Conservation (phyloP, 1,284 basidiomycete species). For the Chondrostereum purpureum region DNA sequence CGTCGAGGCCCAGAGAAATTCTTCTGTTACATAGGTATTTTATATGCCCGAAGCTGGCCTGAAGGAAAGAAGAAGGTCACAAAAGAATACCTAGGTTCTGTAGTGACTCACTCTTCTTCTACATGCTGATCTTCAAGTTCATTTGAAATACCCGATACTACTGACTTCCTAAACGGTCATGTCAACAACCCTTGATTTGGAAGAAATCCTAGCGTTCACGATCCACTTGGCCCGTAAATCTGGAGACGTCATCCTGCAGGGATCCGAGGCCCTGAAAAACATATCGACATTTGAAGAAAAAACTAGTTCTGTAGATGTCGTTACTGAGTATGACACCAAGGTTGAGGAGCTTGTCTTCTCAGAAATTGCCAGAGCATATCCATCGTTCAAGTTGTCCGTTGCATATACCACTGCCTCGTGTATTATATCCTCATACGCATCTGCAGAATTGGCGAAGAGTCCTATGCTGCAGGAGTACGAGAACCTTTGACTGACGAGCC, state of each 20-base stretch:
- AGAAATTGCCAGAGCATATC: slow-evolving; percentile 65
- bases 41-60: too few relatives aligned
- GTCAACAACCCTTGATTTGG: slow-evolving; percentile 41
- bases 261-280: slow-evolving; percentile 63
- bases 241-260: slow-evolving; percentile 67
- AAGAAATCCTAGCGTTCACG: slow-evolving; percentile 68
- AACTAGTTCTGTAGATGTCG: slow-evolving; percentile 88
- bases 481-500: slow-evolving; percentile 77
- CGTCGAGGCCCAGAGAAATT: too few relatives aligned
- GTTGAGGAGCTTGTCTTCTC: slow-evolving; percentile 83
- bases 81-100: too few relatives aligned
- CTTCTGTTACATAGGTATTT: too few relatives aligned
- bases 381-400: slow-evolving; percentile 77
- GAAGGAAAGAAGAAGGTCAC: too few relatives aligned
- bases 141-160: too few relatives aligned
- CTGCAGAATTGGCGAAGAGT: slow-evolving; percentile 89
- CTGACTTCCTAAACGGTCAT: background rate
- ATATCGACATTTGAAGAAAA: slow-evolving; percentile 67
- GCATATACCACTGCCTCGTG: background rate
- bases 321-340: slow-evolving; percentile 94
- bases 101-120: too few relatives aligned
- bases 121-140: too few relatives aligned
- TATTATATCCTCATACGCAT: slow-evolving; percentile 4
- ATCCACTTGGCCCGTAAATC: slow-evolving; percentile 65
- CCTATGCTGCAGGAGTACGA: slow-evolving; percentile 67